Percentiles rank a stretch among this genome's conserved stretches.
Conservation (phyloP, 371 early-diverging fungal genomes). For the Mortierella sp. region DNA sequence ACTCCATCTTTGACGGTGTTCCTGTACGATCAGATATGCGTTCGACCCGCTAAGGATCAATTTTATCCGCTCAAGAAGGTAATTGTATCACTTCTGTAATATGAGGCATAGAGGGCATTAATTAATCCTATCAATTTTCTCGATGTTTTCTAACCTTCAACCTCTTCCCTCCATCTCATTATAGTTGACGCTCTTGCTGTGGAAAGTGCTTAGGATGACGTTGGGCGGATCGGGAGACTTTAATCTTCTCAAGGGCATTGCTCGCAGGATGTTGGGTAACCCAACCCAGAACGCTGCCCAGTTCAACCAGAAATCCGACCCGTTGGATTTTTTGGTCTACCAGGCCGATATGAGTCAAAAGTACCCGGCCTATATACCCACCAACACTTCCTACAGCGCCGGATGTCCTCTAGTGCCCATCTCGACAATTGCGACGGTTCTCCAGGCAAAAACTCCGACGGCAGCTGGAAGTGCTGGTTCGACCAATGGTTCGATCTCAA, state of each 20-base stretch:
- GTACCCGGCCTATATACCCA: constrained; percentile 72
- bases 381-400: constrained; percentile 34
- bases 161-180: neutral
- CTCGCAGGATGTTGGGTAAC: constrained; percentile 61
- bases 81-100: neutral
- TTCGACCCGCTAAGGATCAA: constrained; percentile 80
- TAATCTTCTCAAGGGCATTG: constrained; percentile 61
- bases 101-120: too few species aligned
- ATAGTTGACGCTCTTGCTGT: constrained; percentile 75
- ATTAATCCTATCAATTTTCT: too few species aligned
- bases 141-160: neutral
- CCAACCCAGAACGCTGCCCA: constrained; percentile 52
- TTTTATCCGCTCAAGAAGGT: constrained; percentile 88
- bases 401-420: constrained; percentile 38
- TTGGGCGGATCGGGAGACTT: constrained; percentile 70
- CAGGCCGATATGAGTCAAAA: constrained; percentile 67
- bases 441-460: constrained; percentile 25
- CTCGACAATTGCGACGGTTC: constrained; percentile 30
- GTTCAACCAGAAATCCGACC: constrained; percentile 69
- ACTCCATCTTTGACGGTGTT: constrained; percentile 69
- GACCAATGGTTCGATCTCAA: constrained; percentile 11
- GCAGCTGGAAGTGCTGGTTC: constrained; percentile 20
- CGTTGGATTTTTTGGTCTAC: constrained; percentile 74
- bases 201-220: constrained; percentile 76
- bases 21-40: constrained; percentile 74